Evolutionary conservation across 371 early-diverging fungal species (phyloP).

Genomic region (Mucor racemosus): DNA sequence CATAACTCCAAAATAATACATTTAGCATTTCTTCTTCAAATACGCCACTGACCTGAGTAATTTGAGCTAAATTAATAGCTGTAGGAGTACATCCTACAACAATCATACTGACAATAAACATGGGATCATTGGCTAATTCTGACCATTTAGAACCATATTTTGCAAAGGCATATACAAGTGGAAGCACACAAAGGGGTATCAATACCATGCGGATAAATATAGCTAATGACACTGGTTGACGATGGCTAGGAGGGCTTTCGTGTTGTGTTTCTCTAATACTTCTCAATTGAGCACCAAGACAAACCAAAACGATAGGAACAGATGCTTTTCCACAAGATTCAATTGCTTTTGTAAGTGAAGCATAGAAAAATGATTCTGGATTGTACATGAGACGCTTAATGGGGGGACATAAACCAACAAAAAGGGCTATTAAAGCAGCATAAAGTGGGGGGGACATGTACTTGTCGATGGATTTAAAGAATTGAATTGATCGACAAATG

Average conservation of each 20-base stretch:
- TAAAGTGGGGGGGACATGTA: constrained; percentile 70
- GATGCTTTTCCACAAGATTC: constrained; percentile 70
- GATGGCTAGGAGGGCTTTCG: neutral
- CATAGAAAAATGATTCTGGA: constrained; percentile 54
- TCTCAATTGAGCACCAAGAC: constrained; percentile 70
- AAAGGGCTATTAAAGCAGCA: constrained; percentile 60
- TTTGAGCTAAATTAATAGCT: constrained; percentile 62
- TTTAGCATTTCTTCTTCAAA: constrained; percentile 64
- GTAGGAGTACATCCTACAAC: constrained; percentile 63
- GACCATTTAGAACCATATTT: constrained; percentile 39
- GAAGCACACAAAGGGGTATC: constrained; percentile 52
- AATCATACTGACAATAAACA: constrained; percentile 54
- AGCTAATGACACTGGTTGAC: constrained; percentile 39
- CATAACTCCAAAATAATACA: constrained; percentile 66
- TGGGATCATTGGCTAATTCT: constrained; percentile 52
- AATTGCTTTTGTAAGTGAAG: constrained; percentile 65
- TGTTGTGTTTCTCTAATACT: constrained; percentile 16
- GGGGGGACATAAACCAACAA: constrained; percentile 63
- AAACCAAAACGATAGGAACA: constrained; percentile 71
- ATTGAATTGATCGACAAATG: neutral
- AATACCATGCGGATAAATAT: constrained; percentile 55
- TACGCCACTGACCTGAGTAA: constrained; percentile 58
- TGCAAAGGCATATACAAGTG: constrained; percentile 47
- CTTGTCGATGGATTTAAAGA: neutral
- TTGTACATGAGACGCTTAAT: constrained; percentile 56